Evolutionary conservation across 768 basidiomycete species (phyloP).

Genomic region (Mycena vitilis): DNA sequence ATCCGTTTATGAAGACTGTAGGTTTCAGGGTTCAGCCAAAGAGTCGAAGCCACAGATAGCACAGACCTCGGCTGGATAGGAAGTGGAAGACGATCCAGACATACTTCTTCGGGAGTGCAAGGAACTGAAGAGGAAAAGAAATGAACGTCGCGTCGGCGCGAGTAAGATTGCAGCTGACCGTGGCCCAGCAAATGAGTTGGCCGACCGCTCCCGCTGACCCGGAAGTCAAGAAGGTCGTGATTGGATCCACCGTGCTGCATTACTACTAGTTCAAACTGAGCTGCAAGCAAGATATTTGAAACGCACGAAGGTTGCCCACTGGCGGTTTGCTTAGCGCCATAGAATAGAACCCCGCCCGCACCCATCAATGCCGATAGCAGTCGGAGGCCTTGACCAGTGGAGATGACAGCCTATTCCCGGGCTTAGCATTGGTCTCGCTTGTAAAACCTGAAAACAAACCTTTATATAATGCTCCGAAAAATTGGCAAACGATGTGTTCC

Average conservation of each 20-base stretch:
- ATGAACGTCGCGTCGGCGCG: neutral
- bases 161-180: conserved; percentile 28
- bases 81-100: conserved; percentile 46
- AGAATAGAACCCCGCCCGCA: conserved; percentile 1
- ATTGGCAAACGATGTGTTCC: conserved; percentile 33
- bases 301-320: conserved; percentile 8
- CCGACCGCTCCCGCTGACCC: conserved; percentile 34
- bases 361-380: conserved; percentile 29
- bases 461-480: conserved; percentile 5
- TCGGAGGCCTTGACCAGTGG: conserved; percentile 32
- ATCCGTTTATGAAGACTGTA: conserved; percentile 39
- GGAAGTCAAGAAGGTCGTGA: conserved; percentile 38
- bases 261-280: neutral
- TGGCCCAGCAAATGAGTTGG: conserved; percentile 38
- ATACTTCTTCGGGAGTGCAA: conserved; percentile 34
- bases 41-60: neutral
- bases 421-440: no score
- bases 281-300: no score
- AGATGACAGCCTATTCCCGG: conserved; percentile 21
- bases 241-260: conserved; percentile 26
- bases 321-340: neutral
- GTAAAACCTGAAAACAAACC: neutral
- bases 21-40: neutral
- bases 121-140: conserved; percentile 34
- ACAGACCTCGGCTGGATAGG: conserved; percentile 38